These are phyloP conservation scores for Sphaerulina vaccinii DNA, from an alignment of 2,329 filamentous ascomycete species.

Conservation along the genomic window DNA sequence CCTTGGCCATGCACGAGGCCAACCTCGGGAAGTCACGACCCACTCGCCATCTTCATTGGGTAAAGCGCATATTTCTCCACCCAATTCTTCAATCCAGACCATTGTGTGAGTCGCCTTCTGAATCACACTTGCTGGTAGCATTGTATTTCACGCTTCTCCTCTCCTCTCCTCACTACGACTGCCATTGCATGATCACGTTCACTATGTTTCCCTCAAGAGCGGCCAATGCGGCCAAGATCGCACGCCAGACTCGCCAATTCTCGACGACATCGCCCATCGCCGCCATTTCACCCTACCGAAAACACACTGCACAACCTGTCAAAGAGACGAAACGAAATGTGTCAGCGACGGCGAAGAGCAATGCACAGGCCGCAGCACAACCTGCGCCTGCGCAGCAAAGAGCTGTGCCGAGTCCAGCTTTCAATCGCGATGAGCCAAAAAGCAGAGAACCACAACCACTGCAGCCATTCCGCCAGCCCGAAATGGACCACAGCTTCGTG, in stretches of 20 bases:
- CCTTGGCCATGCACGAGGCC: background rate
- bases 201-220: conserved; percentile 37
- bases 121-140: background rate
- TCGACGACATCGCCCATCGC: conserved; percentile 42
- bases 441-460: conserved; percentile 46
- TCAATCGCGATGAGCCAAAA: conserved; percentile 47
- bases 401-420: conserved; percentile 48
- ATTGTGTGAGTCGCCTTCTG: background rate
- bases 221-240: conserved; percentile 39
- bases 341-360: conserved; percentile 43
- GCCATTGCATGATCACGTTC: conserved; percentile 22
- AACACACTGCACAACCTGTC: conserved; percentile 17
- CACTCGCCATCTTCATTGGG: too few relatives aligned
- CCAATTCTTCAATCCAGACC: background rate
- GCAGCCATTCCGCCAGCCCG: conserved; percentile 47
- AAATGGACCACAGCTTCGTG: conserved; percentile 68
- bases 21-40: too few relatives aligned
- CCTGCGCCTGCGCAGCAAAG: conserved; percentile 39
- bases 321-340: conserved; percentile 34
- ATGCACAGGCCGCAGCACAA: conserved; percentile 42
- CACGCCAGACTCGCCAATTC: conserved; percentile 44
- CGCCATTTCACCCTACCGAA: conserved; percentile 47
- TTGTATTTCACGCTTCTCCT: background rate
- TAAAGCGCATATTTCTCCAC: too few relatives aligned
- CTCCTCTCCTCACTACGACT: background rate